Conservation (phyloP, 352 stramenopile genomes). For the Phytophthora hibernalis region DNA sequence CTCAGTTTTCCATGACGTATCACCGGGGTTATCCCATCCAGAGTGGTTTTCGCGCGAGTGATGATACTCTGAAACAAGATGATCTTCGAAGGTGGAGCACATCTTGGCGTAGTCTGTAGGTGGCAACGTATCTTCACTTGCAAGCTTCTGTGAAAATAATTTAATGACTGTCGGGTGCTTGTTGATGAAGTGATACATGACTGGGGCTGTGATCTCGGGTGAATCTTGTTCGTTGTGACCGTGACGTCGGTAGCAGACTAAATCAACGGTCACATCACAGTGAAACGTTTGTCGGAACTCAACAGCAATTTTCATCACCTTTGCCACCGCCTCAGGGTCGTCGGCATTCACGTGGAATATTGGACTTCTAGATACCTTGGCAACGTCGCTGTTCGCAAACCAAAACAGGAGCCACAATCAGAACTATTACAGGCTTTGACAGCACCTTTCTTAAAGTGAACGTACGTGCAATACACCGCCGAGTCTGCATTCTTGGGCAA, state of each 20-base stretch:
- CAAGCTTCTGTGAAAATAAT: constrained; percentile 79
- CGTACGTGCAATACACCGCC: constrained; percentile 95
- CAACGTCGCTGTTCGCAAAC: constrained; percentile 88
- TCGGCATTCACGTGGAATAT: constrained; percentile 98
- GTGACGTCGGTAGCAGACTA: constrained; percentile 98
- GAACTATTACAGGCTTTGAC: not conserved
- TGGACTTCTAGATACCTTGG: constrained; percentile 96
- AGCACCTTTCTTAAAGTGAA: not conserved
- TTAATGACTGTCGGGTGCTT: constrained; percentile 84
- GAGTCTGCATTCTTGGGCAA: constrained; percentile 97
- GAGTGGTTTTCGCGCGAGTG: constrained; percentile 72
- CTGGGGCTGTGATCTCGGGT: constrained; percentile 86
- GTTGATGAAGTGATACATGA: constrained; percentile 93
- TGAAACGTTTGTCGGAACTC: constrained; percentile 93
- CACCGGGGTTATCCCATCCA: constrained; percentile 79
- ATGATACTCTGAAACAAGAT: constrained; percentile 75
- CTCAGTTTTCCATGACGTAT: constrained; percentile 72
- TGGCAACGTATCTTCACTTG: constrained; percentile 60
- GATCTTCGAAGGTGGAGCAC: constrained; percentile 67
- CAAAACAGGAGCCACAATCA: constrained; percentile 9
- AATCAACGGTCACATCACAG: constrained; percentile 98
- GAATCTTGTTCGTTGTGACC: constrained; percentile 98
- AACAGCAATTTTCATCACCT: constrained; percentile 93
- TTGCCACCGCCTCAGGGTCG: constrained; percentile 94
- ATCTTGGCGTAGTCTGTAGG: constrained; percentile 54